Base-by-base conservation (phyloP, 441 rosid genomes). In the Theobroma grandiflorum region DNA sequence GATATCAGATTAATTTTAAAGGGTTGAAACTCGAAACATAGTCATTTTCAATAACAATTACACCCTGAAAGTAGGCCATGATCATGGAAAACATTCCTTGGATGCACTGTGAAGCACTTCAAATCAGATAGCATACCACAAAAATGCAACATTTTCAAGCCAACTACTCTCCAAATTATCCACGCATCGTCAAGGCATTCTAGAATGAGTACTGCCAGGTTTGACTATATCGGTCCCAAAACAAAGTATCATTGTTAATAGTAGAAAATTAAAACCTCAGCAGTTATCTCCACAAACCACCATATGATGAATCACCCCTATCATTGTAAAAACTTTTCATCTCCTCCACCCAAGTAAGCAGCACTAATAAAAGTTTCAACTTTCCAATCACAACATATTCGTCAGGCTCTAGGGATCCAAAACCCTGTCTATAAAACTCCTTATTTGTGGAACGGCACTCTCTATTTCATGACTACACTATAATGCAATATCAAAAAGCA, bases 401-500 rank as follows among this genome's bases (percentile, higher is more conserved):
- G 40, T 20, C 61, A 69, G 33, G 38, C 10, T 65, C 9, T 43
- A 45, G 55, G 18, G 2, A 45, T 12, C 53, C 73, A 69, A 71
- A 70, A 50, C 42, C 77, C 26, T 8, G 43, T 33, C 43, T 71
- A 50, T 14, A 52, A 10, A 50, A 71, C 50, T 50, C 69, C 37
- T 10, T 2, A 31, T 22, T 14, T 15, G 31, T 11, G 67, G 33
- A 70, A 76, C 82, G 61, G 64, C 77, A 42, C 4, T 81, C 77
- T 47, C 67, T 35, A 53, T 35, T 53, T 42, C 49, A 69, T 80
- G 76, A 82, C 83, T 33, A 77, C 80, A 52, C 87, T 81, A 87
- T 76, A 88, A 86, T 72, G 88, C 86, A 40, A 86, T 81, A 86
- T 86, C 86, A 80, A 86, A 85, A 79, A 77, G 83, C 86, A 74